These are phyloP conservation scores for Phytophthora fragariae DNA, from an alignment of 352 stramenopile genomes.

Conservation along the genomic window DNA sequence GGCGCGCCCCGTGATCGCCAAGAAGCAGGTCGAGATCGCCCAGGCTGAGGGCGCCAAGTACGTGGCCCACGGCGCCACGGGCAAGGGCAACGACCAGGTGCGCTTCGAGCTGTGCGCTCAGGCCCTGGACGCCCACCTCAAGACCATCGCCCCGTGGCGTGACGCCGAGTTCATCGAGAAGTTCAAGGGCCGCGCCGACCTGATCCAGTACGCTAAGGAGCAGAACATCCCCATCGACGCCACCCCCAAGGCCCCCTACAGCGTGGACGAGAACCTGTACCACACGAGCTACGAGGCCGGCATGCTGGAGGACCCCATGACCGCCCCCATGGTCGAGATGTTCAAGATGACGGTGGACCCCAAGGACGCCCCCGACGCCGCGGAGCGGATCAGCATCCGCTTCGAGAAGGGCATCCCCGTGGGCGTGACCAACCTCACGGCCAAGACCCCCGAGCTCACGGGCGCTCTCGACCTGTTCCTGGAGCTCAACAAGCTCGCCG, in stretches of 20 bases:
- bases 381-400: slow-evolving; percentile 93
- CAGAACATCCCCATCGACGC: slow-evolving; percentile 98
- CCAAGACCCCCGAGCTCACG: slow-evolving; percentile 87
- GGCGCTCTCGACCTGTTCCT: slow-evolving; percentile 96
- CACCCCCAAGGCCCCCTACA: slow-evolving; percentile 98
- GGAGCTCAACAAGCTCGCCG: slow-evolving; percentile 97
- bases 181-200: slow-evolving; percentile 97
- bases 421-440: slow-evolving; percentile 91
- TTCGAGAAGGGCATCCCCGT: slow-evolving; percentile 97
- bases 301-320: slow-evolving; percentile 96
- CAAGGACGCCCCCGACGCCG: slow-evolving; percentile 92
- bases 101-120: slow-evolving; percentile 99
- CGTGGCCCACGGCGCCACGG: slow-evolving; percentile 97
- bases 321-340: slow-evolving; percentile 94
- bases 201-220: slow-evolving; percentile 97
- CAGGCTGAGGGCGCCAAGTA: slow-evolving; percentile 91
- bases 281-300: slow-evolving; percentile 99
- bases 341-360: slow-evolving; percentile 99
- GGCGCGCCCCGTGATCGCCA: slow-evolving; percentile 97
- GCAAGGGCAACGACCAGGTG: slow-evolving; percentile 99
- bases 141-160: slow-evolving; percentile 97
- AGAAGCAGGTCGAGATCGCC: slow-evolving; percentile 96
- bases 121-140: slow-evolving; percentile 95
- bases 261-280: slow-evolving; percentile 99
- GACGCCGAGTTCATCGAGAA: slow-evolving; percentile 98